phyloP scores from a whole-genome alignment of 257 asterid genomes.

The Rhazya stricta region DNA sequence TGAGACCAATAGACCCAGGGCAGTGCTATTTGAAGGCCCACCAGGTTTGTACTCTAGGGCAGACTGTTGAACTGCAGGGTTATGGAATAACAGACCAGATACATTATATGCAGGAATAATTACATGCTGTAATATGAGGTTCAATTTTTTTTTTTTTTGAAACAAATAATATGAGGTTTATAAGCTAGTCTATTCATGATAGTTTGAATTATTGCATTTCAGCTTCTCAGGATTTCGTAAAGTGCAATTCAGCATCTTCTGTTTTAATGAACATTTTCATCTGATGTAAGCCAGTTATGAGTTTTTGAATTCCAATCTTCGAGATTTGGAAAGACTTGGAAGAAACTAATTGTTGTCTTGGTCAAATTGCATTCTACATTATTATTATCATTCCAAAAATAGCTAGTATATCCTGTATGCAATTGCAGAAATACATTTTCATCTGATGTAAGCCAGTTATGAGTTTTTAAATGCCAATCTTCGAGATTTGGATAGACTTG shows the following conservation, averaged over 20 bases:
- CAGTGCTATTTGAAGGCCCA: conserved; percentile 97
- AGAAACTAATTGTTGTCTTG: neutral
- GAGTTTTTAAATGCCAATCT: neutral
- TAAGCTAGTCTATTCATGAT: neutral
- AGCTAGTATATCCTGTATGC: neutral
- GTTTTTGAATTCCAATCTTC: neutral
- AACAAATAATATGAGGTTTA: neutral
- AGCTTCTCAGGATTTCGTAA: neutral
- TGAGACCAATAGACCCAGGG: conserved; percentile 96
- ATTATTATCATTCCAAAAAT: neutral
- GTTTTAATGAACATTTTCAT: neutral
- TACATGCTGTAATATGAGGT: too few species aligned
- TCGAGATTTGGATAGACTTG: neutral
- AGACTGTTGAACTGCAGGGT: neutral
- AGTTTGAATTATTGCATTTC: neutral
- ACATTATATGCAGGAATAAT: neutral
- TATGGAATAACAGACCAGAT: neutral
- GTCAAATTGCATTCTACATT: neutral
- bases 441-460: neutral
- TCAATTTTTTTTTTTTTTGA: too few species aligned
- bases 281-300: neutral
- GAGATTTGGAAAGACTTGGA: neutral
- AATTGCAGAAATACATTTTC: neutral
- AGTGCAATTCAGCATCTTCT: neutral
- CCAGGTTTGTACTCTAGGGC: conserved; percentile 59